These are phyloP conservation scores for Cystobasidium tubakii DNA, from an alignment of 768 basidiomycete genomes.

Conservation along the genomic window DNA sequence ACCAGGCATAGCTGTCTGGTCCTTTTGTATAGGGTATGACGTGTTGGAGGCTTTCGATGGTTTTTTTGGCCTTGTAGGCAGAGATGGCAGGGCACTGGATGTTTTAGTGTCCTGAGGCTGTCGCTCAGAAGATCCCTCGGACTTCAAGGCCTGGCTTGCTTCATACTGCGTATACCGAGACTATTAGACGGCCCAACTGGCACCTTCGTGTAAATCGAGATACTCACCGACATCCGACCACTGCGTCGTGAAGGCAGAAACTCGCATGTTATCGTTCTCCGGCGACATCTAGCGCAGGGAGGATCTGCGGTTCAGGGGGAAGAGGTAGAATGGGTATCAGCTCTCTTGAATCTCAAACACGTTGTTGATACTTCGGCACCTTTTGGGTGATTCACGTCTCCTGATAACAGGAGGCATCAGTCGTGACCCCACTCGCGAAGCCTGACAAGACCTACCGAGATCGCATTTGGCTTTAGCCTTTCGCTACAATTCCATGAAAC, in stretches of 20 bases:
- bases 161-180: conserved; percentile 9
- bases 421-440: not conserved
- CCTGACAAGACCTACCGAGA: conserved; percentile 11
- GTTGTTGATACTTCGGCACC: not conserved
- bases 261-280: conserved; percentile 3
- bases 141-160: conserved; percentile 1
- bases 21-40: not conserved
- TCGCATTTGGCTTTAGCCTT: conserved; percentile 11
- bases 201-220: no score
- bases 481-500: not conserved
- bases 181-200: no score
- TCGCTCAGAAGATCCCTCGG: not conserved
- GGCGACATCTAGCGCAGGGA: conserved; percentile 1
- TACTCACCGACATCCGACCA: not conserved
- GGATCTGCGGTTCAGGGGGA: not conserved
- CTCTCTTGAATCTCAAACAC: no score
- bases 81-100: not conserved
- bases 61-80: not conserved
- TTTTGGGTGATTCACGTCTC: conserved; percentile 12
- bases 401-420: not conserved
- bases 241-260: conserved; percentile 1
- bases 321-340: not conserved
- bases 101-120: not conserved
- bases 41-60: not conserved
- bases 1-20: not conserved